A percentile compares a stretch with the other conserved stretches of the same genome.
Evolutionary conservation across 164 flowering plant genomes (phyloP).

Genomic region (Liriodendron chinense): DNA sequence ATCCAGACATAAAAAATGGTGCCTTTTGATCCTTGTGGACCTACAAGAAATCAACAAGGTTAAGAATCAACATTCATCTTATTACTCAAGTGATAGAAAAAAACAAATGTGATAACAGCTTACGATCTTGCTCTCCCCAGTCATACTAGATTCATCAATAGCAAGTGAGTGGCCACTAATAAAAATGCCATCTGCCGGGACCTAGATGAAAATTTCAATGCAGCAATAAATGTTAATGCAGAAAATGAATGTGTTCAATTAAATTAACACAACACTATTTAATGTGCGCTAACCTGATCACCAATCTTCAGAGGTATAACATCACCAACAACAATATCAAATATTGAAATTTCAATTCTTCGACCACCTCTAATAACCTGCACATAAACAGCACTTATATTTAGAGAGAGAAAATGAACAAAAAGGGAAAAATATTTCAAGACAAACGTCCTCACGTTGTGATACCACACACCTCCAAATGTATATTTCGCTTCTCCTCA

Average conservation of each 20-base stretch:
- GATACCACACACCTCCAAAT: conserved; percentile 55
- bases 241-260: not conserved
- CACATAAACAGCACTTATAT: not conserved
- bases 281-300: conserved; percentile 56
- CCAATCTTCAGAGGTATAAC: conserved; percentile 92
- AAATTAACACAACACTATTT: not conserved
- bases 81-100: not conserved
- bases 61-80: not conserved
- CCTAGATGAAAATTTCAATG: conserved; percentile 34
- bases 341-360: conserved; percentile 78
- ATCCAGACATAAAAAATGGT: conserved; percentile 96
- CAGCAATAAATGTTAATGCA: not conserved
- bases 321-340: conserved; percentile 96
- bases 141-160: conserved; percentile 98
- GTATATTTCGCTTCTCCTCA: conserved; percentile 93
- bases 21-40: conserved; percentile 67
- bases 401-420: not conserved
- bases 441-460: not conserved
- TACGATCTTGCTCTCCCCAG: conserved; percentile 98
- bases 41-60: conserved; percentile 31
- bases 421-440: not conserved
- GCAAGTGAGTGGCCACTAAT: conserved; percentile 87
- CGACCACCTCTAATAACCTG: conserved; percentile 88
- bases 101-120: conserved; percentile 12
- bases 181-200: conserved; percentile 90